phyloP scores from a whole-genome alignment of 305 asterid genomes.

The Withania somnifera region DNA sequence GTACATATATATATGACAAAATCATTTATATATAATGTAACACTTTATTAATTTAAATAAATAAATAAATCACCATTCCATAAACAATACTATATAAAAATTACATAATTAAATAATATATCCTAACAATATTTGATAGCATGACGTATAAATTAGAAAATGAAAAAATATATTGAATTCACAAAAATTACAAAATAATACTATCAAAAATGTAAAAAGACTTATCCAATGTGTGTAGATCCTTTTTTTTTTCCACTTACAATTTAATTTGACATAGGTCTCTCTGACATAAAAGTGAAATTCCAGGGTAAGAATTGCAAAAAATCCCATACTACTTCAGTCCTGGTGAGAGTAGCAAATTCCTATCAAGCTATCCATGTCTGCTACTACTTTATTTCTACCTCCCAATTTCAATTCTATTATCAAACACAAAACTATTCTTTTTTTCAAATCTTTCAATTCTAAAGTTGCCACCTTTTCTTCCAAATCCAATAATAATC shows the following conservation, averaged over 20 bases:
- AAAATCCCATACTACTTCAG: not conserved
- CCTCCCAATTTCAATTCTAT: not conserved
- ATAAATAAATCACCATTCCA: too few species aligned
- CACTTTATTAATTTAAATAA: too few species aligned
- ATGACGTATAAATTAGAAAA: too few species aligned
- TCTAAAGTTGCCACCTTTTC: not conserved
- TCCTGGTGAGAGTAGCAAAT: not conserved
- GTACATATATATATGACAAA: too few species aligned
- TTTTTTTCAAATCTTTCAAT: not conserved
- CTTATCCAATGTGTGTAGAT: not conserved
- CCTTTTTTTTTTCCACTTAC: too few species aligned
- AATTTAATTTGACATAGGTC: not conserved
- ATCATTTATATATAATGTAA: too few species aligned
- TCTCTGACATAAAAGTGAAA: not conserved
- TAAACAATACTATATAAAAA: too few species aligned
- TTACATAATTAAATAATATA: too few species aligned
- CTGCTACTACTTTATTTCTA: not conserved
- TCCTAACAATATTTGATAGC: too few species aligned
- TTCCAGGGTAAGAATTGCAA: too few species aligned
- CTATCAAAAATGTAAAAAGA: not conserved
- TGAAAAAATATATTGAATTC: too few species aligned
- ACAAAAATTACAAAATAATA: too few species aligned
- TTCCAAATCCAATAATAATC: not conserved
- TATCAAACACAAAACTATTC: not conserved
- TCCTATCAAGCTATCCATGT: constrained; percentile 1